Base-by-base conservation (phyloP, 2,329 filamentous ascomycete species). In the Polytolypa hystricis region DNA sequence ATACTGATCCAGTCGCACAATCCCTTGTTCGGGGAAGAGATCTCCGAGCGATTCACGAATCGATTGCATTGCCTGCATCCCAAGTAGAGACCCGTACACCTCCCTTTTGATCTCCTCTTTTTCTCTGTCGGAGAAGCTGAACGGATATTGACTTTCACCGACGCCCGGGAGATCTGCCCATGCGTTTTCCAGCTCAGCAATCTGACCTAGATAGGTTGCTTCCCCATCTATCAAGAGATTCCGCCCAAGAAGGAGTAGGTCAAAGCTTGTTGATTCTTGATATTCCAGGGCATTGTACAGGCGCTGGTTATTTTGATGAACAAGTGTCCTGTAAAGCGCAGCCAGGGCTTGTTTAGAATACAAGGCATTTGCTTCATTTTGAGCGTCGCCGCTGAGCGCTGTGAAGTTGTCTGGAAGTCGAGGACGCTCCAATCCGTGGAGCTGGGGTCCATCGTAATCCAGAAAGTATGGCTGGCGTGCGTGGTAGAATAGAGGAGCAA, bases 151-250 rank as follows among this genome's bases (percentile, higher is more conserved):
- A 23, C 5, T 3, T 19, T 18, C 8, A 33, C 17, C 30, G 19
- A 47, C 44, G 16, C 40, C 41, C 7, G 52, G 43, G 27, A 56
- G 42, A 20, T 19, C 35, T 7, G 35, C 23, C 52, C 53, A 55
- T 15, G 42, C 44, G 33, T 42, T 19, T 33, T 56, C 47, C 11
- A 56, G 41, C 30, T 56, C 45, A 16, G 42, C 48, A 9, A 55
- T 26, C 9, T 35, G 20, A 3, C 7, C 37, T 7, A 42, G 40
- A 20, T 42, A 60, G 9, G 42, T 36, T 29, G 45, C 51, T 41
- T 60, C 55, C 16, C 55, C 55, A 37, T 58, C 52, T 14, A 57
- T 44, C 33, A 57, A 48, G 18, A 59, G 42, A 30, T 54, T 57
- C 9, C 50, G 49, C 9, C 50, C 51, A 29, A 57, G 36, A 4